A percentile compares a stretch with the other conserved stretches of the same genome.
phyloP scores from a whole-genome alignment of 345 rosid species.

The rapeseed (Brassica napus) region Da-Ae NC_063450.1:17991501-17992000 shows the following conservation, averaged over 20 bases:
- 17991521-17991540: not conserved
- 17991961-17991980: not conserved
- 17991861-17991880: not conserved
- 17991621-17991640: not conserved
- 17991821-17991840: too few relatives aligned
- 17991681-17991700: not conserved
- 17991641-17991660: not conserved
- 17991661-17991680: not conserved
- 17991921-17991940: slow-evolving; percentile 1
- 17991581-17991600: not conserved
- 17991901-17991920: slow-evolving; percentile 6
- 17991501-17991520: not conserved
- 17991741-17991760: not conserved
- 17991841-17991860: not conserved
- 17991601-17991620: not conserved
- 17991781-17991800: too few relatives aligned
- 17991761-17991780: not conserved
- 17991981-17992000: not conserved
- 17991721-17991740: not conserved
- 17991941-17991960: not conserved
- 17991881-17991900: not conserved
- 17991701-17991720: not conserved
- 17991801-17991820: not conserved
- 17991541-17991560: not conserved
- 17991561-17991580: not conserved